Percentiles rank a stretch among this genome's conserved stretches.
Evolutionary conservation across 306 rosid genomes (phyloP).

Genomic region (Vigna hirtella): DNA sequence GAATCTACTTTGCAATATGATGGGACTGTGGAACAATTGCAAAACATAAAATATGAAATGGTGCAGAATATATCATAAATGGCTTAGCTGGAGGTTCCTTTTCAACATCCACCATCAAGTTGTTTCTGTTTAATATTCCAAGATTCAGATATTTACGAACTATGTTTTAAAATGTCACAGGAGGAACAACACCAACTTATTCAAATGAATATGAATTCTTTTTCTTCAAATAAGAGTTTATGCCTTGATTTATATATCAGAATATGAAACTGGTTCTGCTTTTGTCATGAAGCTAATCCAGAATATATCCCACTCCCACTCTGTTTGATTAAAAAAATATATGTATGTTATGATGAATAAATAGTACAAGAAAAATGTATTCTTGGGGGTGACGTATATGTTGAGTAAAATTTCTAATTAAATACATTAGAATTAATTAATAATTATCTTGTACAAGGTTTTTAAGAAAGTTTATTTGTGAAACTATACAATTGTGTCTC

Average conservation of each 20-base stretch:
- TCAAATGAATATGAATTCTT: no score
- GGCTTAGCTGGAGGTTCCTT: neutral
- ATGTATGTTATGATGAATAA: neutral
- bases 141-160: neutral
- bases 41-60: neutral
- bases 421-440: neutral
- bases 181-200: no score
- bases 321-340: slow-evolving; percentile 11
- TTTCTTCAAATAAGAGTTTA: no score
- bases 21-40: neutral
- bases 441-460: neutral
- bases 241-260: slow-evolving; percentile 14
- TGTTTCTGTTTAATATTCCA: slow-evolving; percentile 1
- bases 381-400: neutral
- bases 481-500: no score
- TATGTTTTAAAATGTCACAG: neutral
- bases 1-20: slow-evolving; percentile 44
- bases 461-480: no score
- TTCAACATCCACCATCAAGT: slow-evolving; percentile 3
- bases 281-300: slow-evolving; percentile 21
- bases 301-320: slow-evolving; percentile 31
- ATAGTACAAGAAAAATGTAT: neutral
- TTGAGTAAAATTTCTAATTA: neutral
- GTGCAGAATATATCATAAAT: neutral
- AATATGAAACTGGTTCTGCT: slow-evolving; percentile 33